Evolutionary conservation across 345 rosid genomes (phyloP), one percentile per base, ranked within the genome.

Genomic region (Lumnitzera racemosa): DNA sequence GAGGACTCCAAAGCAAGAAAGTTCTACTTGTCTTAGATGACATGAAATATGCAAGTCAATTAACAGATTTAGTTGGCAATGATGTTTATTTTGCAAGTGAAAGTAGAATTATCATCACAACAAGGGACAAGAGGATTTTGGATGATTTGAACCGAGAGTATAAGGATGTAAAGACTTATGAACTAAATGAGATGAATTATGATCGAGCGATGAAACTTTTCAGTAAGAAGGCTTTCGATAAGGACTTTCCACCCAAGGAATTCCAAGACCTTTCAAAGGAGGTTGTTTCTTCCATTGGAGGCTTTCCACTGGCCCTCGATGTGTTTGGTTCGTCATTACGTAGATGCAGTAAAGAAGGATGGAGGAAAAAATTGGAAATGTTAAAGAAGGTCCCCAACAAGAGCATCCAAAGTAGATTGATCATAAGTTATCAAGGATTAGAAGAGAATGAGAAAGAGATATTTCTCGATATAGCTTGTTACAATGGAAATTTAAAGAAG

Each of bases 81-180:
- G 15, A 11, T 3, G 2, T 20, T 3, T 49, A 53, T 46, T 60
- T 49, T 27, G 1, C 23, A 14, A 15, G 0, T 0, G 55, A 53
- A 3, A 60, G 63, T 0, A 49, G 63, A 15, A 49, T 60, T 25
- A n/a, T 60, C 9, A 2, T 49, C 53, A 60, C 63, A 1, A 60
- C 63, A 20, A 60, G 63, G 25, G 25, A 49, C 8, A 0, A 7
- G 24, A 1, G 47, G 1, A 2, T 60, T 11, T 15, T 60, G 4
- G 13, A 27, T 12, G 13, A 3, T 14, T 24, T 41, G 2, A 4
- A 24, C 20, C 20, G 20, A n/a, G 20, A 13, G n/a, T 57, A 29
- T 15, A 27, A 27, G 5, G 48, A 57, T 1, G 48, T 48, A 13
- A 8, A 29, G n/a, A 47, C 29, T 23, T 57, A 36, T 6, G 16